Evolutionary conservation across 1,139 yeast species (phyloP).

Genomic region (Candida pseudoviswanathii): DNA sequence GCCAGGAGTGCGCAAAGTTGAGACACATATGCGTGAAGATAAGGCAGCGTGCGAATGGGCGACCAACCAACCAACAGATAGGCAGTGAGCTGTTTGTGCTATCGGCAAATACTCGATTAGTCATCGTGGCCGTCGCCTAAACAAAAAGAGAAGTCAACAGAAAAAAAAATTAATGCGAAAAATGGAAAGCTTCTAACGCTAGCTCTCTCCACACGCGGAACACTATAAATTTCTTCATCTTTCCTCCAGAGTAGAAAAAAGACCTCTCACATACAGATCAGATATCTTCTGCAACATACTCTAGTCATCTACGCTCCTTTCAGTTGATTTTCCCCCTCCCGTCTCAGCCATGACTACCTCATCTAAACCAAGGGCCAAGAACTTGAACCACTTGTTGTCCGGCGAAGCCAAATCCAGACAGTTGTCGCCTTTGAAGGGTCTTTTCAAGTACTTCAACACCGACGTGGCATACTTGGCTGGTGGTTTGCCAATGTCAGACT

Average conservation of each 20-base stretch:
- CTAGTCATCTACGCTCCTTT: too few species aligned
- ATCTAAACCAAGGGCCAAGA: conserved; percentile 46
- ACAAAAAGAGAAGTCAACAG: too few species aligned
- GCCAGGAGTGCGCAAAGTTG: too few species aligned
- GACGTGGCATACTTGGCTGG: conserved; percentile 90
- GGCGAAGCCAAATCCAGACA: conserved; percentile 76
- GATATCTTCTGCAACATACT: not conserved
- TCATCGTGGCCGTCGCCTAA: too few species aligned
- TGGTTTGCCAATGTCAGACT: conserved; percentile 87
- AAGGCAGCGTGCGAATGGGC: too few species aligned
- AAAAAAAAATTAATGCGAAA: not conserved
- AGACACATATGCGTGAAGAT: too few species aligned
- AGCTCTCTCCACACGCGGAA: not conserved
- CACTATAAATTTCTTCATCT: not conserved
- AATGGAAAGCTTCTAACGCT: not conserved
- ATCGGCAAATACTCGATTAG: too few species aligned
- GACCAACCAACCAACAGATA: too few species aligned
- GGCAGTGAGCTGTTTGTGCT: too few species aligned
- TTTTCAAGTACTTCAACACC: conserved; percentile 79
- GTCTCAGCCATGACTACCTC: not conserved
- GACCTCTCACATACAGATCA: not conserved
- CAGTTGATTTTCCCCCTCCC: too few species aligned
- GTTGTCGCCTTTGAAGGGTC: conserved; percentile 80
- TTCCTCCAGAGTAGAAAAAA: not conserved
- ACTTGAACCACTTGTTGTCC: conserved; percentile 74